A percentile compares a stretch with the other conserved stretches of the same genome.
Evolutionary conservation across 495 filamentous ascomycete species (phyloP).

Genomic region (Penicillium cosmopolitanum): DNA sequence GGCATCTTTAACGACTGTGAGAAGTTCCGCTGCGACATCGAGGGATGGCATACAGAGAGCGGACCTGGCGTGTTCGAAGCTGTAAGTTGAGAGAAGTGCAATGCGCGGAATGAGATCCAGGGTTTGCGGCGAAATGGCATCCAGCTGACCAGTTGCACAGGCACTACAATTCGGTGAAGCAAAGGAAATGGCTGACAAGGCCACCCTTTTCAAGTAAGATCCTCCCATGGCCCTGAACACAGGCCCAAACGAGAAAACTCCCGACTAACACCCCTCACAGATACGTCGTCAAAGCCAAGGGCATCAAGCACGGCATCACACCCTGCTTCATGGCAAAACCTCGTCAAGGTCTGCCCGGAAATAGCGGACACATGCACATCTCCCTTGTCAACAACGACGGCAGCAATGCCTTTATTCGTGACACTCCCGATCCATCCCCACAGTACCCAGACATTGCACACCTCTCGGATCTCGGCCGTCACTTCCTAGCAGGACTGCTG

Average conservation of each 20-base stretch:
- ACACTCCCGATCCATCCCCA: conserved; percentile 67
- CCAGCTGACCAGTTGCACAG: conserved; percentile 34
- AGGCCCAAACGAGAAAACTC: background rate
- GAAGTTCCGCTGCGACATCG: conserved; percentile 80
- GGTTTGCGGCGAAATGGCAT: background rate
- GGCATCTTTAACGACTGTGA: conserved; percentile 83
- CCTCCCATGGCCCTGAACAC: too few relatives aligned
- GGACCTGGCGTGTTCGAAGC: conserved; percentile 97
- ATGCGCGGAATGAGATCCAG: too few relatives aligned
- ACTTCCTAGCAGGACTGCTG: conserved; percentile 90
- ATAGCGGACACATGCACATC: conserved; percentile 94
- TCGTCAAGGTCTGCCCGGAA: conserved; percentile 83
- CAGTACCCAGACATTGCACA: conserved; percentile 73
- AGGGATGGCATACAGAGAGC: conserved; percentile 97
- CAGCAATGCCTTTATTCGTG: conserved; percentile 81
- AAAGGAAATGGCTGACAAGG: conserved; percentile 85
- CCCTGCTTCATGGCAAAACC: conserved; percentile 99
- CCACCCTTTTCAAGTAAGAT: conserved; percentile 84
- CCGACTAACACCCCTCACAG: conserved; percentile 30
- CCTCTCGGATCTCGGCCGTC: conserved; percentile 85
- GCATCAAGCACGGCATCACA: conserved; percentile 84
- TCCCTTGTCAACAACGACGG: conserved; percentile 66
- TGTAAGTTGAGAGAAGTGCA: conserved; percentile 43
- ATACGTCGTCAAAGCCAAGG: conserved; percentile 85
- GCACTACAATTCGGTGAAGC: conserved; percentile 85